A percentile compares a stretch with the other conserved stretches of the same genome.
These are phyloP conservation scores for Hypoxylon crocopeplum DNA, from an alignment of 495 filamentous ascomycete species.

Conservation along the genomic window DNA sequence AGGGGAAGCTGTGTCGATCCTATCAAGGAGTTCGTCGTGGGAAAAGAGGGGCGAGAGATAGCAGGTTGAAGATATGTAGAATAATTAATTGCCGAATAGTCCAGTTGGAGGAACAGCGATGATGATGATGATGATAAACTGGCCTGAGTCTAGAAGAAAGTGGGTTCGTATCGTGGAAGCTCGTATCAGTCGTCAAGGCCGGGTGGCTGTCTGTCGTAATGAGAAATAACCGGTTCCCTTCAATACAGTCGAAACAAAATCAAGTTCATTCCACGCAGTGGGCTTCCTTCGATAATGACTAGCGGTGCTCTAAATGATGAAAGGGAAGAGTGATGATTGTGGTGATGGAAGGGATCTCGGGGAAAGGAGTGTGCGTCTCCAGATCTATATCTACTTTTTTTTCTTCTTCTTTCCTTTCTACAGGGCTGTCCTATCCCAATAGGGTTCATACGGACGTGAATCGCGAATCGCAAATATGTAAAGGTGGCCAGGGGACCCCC, in stretches of 20 bases:
- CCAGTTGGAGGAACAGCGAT: conserved; percentile 9
- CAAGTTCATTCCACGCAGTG: conserved; percentile 36
- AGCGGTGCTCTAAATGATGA: conserved; percentile 25
- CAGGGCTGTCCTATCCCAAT: conserved; percentile 30
- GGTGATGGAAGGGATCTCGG: conserved; percentile 35
- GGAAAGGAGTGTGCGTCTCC: conserved; percentile 31
- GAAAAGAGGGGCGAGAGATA: conserved; percentile 33
- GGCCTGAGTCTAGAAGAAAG: conserved; percentile 32
- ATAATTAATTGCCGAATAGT: conserved; percentile 36
- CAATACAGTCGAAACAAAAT: conserved; percentile 32
- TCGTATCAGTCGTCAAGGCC: conserved; percentile 36
- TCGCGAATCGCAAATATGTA: conserved; percentile 8
- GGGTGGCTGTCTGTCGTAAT: conserved; percentile 33
- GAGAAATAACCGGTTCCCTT: conserved; percentile 36
- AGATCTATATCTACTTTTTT: conserved; percentile 41
- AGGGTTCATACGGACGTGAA: conserved; percentile 31
- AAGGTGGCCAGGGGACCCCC: conserved; percentile 5
- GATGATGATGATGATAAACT: conserved; percentile 34
- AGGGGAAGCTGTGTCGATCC: conserved; percentile 34
- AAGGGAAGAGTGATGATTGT: conserved; percentile 33
- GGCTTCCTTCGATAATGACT: conserved; percentile 7
- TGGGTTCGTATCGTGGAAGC: conserved; percentile 34
- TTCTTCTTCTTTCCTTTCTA: conserved; percentile 7
- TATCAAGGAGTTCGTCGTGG: conserved; percentile 34
- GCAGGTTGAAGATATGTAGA: conserved; percentile 29